Evolutionary conservation across 768 basidiomycete species (phyloP).

Genomic region (Hypholoma sublateritium): DNA sequence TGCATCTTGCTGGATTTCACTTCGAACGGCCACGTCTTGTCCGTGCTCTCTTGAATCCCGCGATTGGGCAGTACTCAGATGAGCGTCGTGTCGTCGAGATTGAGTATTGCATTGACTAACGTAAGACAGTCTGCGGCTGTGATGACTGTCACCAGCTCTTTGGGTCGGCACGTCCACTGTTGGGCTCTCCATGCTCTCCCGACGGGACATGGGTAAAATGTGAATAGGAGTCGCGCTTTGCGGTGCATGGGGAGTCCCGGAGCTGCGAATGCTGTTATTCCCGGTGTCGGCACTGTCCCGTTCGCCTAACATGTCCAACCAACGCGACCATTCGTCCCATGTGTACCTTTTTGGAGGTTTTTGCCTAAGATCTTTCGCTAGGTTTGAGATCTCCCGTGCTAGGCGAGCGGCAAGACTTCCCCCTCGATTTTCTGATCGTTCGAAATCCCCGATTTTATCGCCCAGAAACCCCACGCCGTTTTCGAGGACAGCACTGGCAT

Average conservation of each 20-base stretch:
- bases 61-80: too few relatives aligned
- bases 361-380: slow-evolving; percentile 29
- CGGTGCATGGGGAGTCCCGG: not conserved
- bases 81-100: too few relatives aligned
- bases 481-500: slow-evolving; percentile 6
- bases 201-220: not conserved
- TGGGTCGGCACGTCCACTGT: not conserved
- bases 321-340: slow-evolving; percentile 37
- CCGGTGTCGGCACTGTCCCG: slow-evolving; percentile 4
- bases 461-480: slow-evolving; percentile 29
- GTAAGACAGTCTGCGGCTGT: too few relatives aligned
- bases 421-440: slow-evolving; percentile 23
- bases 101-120: too few relatives aligned
- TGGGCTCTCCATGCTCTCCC: not conserved
- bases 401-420: slow-evolving; percentile 29
- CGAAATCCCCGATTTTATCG: slow-evolving; percentile 33
- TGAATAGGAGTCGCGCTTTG: not conserved
- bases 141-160: too few relatives aligned
- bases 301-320: slow-evolving; percentile 30
- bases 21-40: not conserved
- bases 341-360: slow-evolving; percentile 27
- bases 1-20: not conserved
- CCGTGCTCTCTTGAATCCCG: not conserved
- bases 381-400: slow-evolving; percentile 26
- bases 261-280: not conserved